These are phyloP conservation scores for Oenanthe sinensis DNA, from an alignment of 129 eudicot genomes.

Conservation along the genomic window DNA sequence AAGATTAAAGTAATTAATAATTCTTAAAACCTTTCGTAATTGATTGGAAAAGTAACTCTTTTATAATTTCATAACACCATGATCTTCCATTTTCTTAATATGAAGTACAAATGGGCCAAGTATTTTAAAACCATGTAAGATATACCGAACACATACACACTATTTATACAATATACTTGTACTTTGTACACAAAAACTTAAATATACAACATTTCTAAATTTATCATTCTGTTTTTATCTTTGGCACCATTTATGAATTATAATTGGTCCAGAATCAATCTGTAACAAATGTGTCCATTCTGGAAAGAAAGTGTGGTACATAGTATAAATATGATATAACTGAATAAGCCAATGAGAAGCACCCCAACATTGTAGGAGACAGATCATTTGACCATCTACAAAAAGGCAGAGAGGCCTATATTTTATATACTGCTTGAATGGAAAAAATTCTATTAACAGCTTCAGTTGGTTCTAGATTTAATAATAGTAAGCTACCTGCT, in stretches of 20 bases:
- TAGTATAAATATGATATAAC: not conserved
- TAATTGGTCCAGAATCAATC: not conserved
- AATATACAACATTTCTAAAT: not conserved
- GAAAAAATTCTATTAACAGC: not conserved
- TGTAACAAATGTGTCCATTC: not conserved
- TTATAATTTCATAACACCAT: not conserved
- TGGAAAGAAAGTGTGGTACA: not conserved
- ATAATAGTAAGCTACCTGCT: not conserved
- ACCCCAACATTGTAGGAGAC: not conserved
- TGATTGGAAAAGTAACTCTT: not conserved
- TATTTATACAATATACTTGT: not conserved
- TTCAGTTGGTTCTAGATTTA: not conserved
- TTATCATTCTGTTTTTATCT: not conserved
- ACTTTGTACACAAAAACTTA: not conserved
- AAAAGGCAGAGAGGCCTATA: not conserved
- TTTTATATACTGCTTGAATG: not conserved
- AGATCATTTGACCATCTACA: not conserved
- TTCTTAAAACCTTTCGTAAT: not conserved
- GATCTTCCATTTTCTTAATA: not conserved
- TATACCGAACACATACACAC: not conserved
- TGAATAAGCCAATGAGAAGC: not conserved
- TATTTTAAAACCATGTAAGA: not conserved
- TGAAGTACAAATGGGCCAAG: not conserved
- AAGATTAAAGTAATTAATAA: not conserved
- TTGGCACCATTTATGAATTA: not conserved